These are phyloP conservation scores for Vigna mungo DNA, from an alignment of 306 rosid species.

Conservation along the genomic window DNA sequence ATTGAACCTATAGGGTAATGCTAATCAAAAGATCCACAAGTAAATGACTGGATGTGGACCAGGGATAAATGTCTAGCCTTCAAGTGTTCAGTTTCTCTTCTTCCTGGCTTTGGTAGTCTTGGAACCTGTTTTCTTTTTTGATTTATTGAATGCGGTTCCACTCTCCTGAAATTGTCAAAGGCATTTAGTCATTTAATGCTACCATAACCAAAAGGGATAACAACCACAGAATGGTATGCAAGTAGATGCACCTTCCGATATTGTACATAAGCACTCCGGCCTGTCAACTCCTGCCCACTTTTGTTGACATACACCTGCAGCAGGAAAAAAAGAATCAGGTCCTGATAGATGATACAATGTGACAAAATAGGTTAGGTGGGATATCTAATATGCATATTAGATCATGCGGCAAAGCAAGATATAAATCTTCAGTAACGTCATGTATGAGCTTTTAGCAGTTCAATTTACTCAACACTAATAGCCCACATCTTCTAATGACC, in stretches of 20 bases:
- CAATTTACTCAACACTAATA: conserved; percentile 16
- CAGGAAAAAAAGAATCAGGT: conserved; percentile 40
- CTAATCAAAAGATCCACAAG: conserved; percentile 28
- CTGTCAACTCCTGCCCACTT: conserved; percentile 77
- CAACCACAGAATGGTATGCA: conserved; percentile 15
- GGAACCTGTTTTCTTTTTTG: conserved; percentile 58
- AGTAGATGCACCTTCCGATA: conserved; percentile 65
- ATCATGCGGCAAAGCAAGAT: background rate
- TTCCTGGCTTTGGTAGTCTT: conserved; percentile 57
- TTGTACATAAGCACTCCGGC: conserved; percentile 64
- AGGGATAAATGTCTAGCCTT: conserved; percentile 26
- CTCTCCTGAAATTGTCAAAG: conserved; percentile 64
- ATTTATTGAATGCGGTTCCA: conserved; percentile 59
- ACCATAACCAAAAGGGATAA: conserved; percentile 5
- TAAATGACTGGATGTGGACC: conserved; percentile 40
- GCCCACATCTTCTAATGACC: conserved; percentile 1
- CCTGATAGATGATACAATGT: conserved; percentile 29
- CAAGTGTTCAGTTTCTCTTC: conserved; percentile 53
- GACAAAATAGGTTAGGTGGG: conserved; percentile 13
- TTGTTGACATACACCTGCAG: conserved; percentile 78
- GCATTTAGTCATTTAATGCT: conserved; percentile 34
- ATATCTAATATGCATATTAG: background rate
- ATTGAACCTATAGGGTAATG: conserved; percentile 14
- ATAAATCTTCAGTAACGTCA: conserved; percentile 6
- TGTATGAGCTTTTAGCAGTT: conserved; percentile 4